Conservation (phyloP, 306 rosid genomes). For the Citrullus mucosospermus region DNA sequence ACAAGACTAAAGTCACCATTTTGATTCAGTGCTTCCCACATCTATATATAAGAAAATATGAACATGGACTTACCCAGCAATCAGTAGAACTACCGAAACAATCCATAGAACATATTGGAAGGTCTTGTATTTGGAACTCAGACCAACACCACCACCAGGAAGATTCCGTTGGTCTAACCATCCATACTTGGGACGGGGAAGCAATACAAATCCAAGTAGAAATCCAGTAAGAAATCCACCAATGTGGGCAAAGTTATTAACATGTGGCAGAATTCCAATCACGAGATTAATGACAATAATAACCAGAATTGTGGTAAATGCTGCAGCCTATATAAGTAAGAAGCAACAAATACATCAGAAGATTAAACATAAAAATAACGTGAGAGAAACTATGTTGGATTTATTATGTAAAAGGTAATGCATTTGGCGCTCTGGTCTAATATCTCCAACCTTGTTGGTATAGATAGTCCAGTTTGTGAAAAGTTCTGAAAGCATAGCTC, state of each 20-base stretch:
- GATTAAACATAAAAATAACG: not conserved
- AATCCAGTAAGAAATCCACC: slow-evolving; percentile 75
- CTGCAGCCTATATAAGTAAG: slow-evolving; percentile 46
- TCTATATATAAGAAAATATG: not conserved
- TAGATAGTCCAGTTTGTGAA: slow-evolving; percentile 83
- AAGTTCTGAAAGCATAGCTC: slow-evolving; percentile 95
- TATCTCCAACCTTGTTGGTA: slow-evolving; percentile 49
- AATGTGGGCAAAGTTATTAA: slow-evolving; percentile 76
- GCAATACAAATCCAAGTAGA: slow-evolving; percentile 63
- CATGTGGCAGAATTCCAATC: slow-evolving; percentile 70
- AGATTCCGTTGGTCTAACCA: slow-evolving; percentile 44
- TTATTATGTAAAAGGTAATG: not conserved
- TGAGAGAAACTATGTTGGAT: not conserved
- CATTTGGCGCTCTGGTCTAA: not conserved
- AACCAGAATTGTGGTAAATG: slow-evolving; percentile 50
- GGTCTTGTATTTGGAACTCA: slow-evolving; percentile 51
- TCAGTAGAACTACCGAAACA: slow-evolving; percentile 33
- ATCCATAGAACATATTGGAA: slow-evolving; percentile 65
- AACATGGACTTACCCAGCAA: slow-evolving; percentile 43
- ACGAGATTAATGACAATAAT: slow-evolving; percentile 61
- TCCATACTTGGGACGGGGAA: slow-evolving; percentile 60
- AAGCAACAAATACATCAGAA: not conserved
- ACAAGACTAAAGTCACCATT: not conserved
- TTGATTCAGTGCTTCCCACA: not conserved
- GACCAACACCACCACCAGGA: slow-evolving; percentile 29